Conservation (phyloP, 371 early-diverging fungal species). For the Zopfochytrium polystomum region DNA sequence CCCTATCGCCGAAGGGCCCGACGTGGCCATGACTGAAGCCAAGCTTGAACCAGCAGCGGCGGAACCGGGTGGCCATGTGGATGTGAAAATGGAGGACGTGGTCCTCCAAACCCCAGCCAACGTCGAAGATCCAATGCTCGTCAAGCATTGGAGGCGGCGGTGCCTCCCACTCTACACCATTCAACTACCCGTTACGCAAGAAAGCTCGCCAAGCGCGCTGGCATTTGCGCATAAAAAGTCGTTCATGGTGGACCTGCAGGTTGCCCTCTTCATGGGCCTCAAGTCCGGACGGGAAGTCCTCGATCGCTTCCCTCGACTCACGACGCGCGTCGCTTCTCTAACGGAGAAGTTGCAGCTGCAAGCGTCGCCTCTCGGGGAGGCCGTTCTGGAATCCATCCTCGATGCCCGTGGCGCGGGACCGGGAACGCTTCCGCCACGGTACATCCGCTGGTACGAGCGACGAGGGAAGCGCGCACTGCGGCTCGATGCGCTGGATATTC, state of each 20-base stretch:
- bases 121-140: too few relatives aligned
- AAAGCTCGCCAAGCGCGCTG: not conserved
- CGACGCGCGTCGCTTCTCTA: conserved; percentile 35
- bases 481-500: conserved; percentile 35
- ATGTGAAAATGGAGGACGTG: too few relatives aligned
- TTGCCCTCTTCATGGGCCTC: conserved; percentile 40
- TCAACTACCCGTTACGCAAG: too few relatives aligned
- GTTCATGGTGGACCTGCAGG: conserved; percentile 41
- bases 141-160: too few relatives aligned
- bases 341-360: conserved; percentile 38
- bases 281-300: conserved; percentile 35
- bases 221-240: not conserved
- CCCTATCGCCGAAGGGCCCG: too few relatives aligned
- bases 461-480: conserved; percentile 23
- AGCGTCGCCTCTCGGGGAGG: conserved; percentile 28
- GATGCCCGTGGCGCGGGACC: conserved; percentile 4
- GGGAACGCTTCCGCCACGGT: conserved; percentile 16
- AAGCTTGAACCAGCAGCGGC: too few relatives aligned
- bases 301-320: conserved; percentile 30
- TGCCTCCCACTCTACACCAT: too few relatives aligned
- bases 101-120: too few relatives aligned
- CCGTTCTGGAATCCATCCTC: conserved; percentile 22
- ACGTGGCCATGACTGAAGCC: too few relatives aligned
- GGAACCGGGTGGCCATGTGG: too few relatives aligned
- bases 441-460: conserved; percentile 16